Conservation (phyloP, 2,329 filamentous ascomycete species). For the Alternaria sp. region DNA sequence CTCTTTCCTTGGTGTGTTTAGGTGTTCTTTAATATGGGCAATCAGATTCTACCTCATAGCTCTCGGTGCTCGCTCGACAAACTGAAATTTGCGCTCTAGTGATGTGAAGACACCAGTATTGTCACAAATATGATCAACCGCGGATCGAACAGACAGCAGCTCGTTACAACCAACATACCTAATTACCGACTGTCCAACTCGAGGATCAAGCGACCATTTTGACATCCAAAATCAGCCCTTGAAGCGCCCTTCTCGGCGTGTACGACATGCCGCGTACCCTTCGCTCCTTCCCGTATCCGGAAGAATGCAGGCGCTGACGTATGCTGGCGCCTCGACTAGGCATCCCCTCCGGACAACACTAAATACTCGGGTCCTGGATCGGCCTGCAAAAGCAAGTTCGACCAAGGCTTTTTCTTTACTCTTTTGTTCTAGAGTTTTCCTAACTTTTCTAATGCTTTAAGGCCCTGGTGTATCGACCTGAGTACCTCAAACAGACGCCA, state of each 20-base stretch:
- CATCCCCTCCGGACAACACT: conserved; percentile 21
- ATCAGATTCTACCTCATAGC: conserved; percentile 28
- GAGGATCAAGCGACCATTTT: not conserved
- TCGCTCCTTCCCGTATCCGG: conserved; percentile 15
- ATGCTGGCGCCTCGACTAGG: conserved; percentile 11
- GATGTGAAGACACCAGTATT: not conserved
- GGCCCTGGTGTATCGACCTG: not conserved
- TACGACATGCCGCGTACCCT: conserved; percentile 1
- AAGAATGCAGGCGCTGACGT: conserved; percentile 19
- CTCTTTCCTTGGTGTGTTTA: conserved; percentile 30
- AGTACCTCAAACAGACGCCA: not conserved
- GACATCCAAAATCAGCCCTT: not conserved
- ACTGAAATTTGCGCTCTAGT: not conserved
- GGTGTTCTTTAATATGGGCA: conserved; percentile 40
- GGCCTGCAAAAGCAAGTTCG: conserved; percentile 11
- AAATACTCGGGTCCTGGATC: conserved; percentile 10
- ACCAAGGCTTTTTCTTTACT: not conserved
- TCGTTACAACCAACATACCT: not conserved
- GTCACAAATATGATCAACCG: not conserved
- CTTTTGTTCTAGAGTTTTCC: not conserved
- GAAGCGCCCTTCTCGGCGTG: conserved; percentile 6
- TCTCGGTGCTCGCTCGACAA: conserved; percentile 7
- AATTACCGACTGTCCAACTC: not conserved
- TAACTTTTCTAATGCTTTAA: not conserved
- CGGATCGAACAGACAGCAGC: not conserved